Conservation (phyloP, 768 basidiomycete genomes). For the Chalciporus sphaerocephalus region DNA sequence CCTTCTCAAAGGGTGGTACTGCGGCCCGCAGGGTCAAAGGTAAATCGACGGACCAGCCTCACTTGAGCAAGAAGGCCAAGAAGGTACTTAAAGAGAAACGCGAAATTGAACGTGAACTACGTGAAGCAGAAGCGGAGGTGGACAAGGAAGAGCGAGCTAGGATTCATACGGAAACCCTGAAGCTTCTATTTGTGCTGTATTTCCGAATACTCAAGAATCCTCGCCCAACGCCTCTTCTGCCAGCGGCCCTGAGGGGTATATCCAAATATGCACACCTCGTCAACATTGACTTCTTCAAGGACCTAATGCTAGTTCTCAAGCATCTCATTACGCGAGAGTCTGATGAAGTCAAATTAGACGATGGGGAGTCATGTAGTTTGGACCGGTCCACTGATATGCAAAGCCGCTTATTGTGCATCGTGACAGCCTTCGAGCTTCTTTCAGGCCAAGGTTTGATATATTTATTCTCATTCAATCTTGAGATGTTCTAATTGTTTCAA, state of each 20-base stretch:
- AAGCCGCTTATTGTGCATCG: conserved; percentile 76
- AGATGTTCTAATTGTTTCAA: conserved; percentile 5
- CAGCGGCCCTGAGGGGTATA: conserved; percentile 87
- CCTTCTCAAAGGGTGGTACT: conserved; percentile 38
- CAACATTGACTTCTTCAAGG: conserved; percentile 97
- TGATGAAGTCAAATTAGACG: conserved; percentile 39
- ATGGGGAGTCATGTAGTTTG: conserved; percentile 26
- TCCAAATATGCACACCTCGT: conserved; percentile 93
- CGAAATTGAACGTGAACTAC: conserved; percentile 87
- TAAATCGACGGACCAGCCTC: conserved; percentile 57
- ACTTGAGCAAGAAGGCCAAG: conserved; percentile 89
- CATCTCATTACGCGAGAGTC: conserved; percentile 57
- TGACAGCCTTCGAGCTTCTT: conserved; percentile 95
- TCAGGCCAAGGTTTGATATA: conserved; percentile 78
- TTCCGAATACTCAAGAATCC: conserved; percentile 92
- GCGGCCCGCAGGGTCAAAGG: conserved; percentile 45
- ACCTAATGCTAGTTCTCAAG: conserved; percentile 84
- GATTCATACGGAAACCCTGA: conserved; percentile 94
- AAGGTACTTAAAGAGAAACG: conserved; percentile 84
- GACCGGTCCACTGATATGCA: conserved; percentile 42
- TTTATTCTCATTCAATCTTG: conserved; percentile 8
- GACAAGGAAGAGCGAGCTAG: conserved; percentile 84
- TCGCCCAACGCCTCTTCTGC: conserved; percentile 70
- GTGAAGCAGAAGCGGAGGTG: conserved; percentile 90
- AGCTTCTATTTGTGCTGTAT: conserved; percentile 94